Conservation (phyloP, 1,139 yeast species). For the Pichia sp. region DNA sequence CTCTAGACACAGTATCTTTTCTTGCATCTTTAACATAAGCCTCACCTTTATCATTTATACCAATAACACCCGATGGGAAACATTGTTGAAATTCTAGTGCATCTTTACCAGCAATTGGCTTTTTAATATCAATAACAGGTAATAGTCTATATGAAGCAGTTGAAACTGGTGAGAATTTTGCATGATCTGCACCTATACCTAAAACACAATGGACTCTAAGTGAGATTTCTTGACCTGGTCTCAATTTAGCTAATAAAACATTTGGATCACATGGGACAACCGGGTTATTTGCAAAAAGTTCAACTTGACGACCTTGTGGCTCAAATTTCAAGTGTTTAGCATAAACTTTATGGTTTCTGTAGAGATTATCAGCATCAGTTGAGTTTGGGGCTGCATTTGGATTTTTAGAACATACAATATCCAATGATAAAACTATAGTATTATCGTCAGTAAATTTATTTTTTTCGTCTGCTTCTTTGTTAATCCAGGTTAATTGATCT, state of each 20-base stretch:
- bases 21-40: conserved; percentile 85
- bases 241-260: conserved; percentile 79
- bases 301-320: conserved; percentile 84
- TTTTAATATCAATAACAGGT: conserved; percentile 77
- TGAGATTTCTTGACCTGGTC: conserved; percentile 96
- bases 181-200: conserved; percentile 93
- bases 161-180: conserved; percentile 93
- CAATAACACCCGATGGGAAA: conserved; percentile 91
- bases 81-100: conserved; percentile 81
- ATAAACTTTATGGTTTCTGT: conserved; percentile 78
- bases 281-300: conserved; percentile 58
- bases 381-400: conserved; percentile 75
- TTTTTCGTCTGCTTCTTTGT: conserved; percentile 52
- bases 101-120: conserved; percentile 69
- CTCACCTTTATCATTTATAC: conserved; percentile 56
- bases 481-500: conserved; percentile 78
- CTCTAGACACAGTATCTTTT: conserved; percentile 93
- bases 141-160: conserved; percentile 94
- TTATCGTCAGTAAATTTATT: conserved; percentile 79
- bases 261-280: conserved; percentile 81
- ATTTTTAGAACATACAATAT: conserved; percentile 77
- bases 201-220: conserved; percentile 84
- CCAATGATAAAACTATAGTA: conserved; percentile 76
- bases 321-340: conserved; percentile 85
- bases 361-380: conserved; percentile 77